A percentile compares a stretch with the other conserved stretches of the same genome.
Conservation (phyloP, 2,329 filamentous ascomycete species). For the Xylaria sp. region DNA sequence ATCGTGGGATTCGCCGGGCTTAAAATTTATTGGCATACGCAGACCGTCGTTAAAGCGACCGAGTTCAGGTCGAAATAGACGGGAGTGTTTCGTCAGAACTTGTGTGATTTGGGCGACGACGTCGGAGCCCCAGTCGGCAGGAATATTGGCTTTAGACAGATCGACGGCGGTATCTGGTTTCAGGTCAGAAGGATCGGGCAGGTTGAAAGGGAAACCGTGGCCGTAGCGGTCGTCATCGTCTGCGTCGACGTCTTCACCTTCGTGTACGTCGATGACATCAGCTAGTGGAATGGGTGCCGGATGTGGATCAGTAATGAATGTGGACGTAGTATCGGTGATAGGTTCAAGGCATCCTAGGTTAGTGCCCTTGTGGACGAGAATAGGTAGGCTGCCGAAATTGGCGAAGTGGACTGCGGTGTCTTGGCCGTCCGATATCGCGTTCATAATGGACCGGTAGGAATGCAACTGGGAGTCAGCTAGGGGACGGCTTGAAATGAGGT, state of each 20-base stretch:
- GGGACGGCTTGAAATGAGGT: neutral
- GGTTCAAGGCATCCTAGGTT: neutral
- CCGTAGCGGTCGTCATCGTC: neutral
- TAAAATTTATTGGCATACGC: neutral
- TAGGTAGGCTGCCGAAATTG: neutral
- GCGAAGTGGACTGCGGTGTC: neutral
- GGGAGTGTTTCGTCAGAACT: neutral
- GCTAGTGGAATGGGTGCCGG: too few relatives aligned
- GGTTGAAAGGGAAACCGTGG: neutral
- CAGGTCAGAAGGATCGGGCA: neutral
- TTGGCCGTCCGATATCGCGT: neutral
- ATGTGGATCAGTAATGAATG: too few relatives aligned
- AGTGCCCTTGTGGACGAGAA: neutral
- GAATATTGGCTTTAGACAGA: neutral
- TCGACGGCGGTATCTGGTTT: too few relatives aligned
- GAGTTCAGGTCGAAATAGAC: neutral
- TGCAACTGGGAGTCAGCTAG: neutral
- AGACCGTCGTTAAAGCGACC: neutral
- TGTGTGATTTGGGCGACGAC: neutral
- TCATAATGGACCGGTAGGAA: neutral
- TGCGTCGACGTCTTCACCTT: neutral
- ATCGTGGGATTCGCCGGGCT: neutral
- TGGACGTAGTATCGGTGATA: too few relatives aligned
- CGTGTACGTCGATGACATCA: neutral
- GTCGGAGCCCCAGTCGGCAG: neutral